Evolutionary conservation across 192 early-diverging fungal genomes (phyloP), one percentile per base, ranked within the genome.

Genomic region (Podila horticola): DNA sequence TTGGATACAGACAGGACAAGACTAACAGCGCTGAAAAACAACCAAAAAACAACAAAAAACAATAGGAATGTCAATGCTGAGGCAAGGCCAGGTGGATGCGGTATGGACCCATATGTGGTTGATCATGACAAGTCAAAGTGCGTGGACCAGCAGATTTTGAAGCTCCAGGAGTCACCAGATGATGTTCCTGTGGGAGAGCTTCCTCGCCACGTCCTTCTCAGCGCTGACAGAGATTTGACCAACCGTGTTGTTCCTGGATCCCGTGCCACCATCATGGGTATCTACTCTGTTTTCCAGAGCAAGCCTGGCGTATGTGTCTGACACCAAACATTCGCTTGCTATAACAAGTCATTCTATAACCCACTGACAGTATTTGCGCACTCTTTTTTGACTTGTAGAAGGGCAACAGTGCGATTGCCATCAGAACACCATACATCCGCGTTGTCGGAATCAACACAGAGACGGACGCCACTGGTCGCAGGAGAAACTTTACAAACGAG

Each of bases 111-210:
- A 29, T 99, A 92, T 82, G 85, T 97, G 31, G 93, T 99, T 59
- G 90, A 97, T 41, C 96, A 97, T 71, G 96, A 99, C 87, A 97
- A 96, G 75, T 97, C 93, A 81, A 89, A 85, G 72, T 99, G 98
- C 86, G 92, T 99, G 30, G 98, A 99, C 87, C 94, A 96, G 79
- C 98, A 99, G 86, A 91, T 92, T 9, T 87, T 99, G 66, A 99
- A 99, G 84, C 89, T 99, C 64, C 98, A 99, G 81, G 98, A 99
- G 83, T 91, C 95, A 19, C 95, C 96, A 12, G 98, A 97, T 62
- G 93, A 97, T 84, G 95, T 99, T 17, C 98, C 98, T 5, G 96
- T 98, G 1, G 98, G 98, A 73, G 98, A 99, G 82, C 88, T 99
- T 45, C 98, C 98, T 45, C 93, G 98, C 33, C 97, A 98, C 83